These are phyloP conservation scores for Canavalia gladiata DNA, from an alignment of 306 rosid genomes.

Conservation along the genomic window DNA sequence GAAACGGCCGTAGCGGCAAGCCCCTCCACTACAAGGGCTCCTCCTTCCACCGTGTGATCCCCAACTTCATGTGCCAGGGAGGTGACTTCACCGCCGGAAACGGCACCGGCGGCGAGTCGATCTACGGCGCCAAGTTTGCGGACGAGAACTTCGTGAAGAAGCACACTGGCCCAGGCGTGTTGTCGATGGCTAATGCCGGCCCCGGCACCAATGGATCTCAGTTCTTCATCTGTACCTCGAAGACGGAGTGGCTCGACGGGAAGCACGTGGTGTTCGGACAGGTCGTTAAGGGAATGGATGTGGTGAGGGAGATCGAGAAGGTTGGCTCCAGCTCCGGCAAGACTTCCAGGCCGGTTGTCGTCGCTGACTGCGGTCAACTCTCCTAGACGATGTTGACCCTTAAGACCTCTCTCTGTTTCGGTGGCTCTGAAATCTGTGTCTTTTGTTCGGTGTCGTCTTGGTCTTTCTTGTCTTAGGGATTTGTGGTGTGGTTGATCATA, in stretches of 20 bases:
- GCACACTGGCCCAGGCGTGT: background rate
- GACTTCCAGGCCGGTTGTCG: background rate
- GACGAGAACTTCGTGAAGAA: conserved; percentile 4
- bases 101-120: conserved; percentile 96
- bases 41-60: conserved; percentile 91
- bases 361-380: conserved; percentile 76
- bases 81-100: conserved; percentile 96
- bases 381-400: conserved; percentile 54
- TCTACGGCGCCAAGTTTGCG: conserved; percentile 91
- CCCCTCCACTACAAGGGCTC: conserved; percentile 93
- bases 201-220: conserved; percentile 92
- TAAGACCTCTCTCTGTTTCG: background rate
- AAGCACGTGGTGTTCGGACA: conserved; percentile 89
- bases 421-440: conserved; percentile 51
- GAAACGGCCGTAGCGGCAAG: conserved; percentile 74
- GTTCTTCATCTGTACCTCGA: conserved; percentile 83
- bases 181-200: conserved; percentile 54
- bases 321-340: conserved; percentile 27
- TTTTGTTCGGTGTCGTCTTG: conserved; percentile 34
- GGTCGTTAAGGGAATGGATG: conserved; percentile 49
- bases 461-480: conserved; percentile 3
- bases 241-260: conserved; percentile 90
- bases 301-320: background rate
- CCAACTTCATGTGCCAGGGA: conserved; percentile 96
- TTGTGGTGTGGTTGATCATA: conserved; percentile 43